Evolutionary conservation across 768 basidiomycete genomes (phyloP).

Genomic region (Kwoniella botswanensis): DNA sequence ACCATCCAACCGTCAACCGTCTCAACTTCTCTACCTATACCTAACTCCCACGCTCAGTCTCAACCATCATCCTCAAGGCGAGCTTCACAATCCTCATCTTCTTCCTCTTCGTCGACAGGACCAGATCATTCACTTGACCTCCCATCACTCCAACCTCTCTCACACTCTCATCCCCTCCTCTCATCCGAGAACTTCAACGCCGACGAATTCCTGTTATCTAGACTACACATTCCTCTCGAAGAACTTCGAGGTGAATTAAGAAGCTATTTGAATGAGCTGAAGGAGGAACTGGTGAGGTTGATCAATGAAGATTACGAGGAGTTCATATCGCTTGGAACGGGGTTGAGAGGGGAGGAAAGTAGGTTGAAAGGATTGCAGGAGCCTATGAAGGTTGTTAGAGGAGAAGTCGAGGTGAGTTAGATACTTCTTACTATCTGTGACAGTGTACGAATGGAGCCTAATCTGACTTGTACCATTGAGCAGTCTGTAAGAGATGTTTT

Average conservation of each 20-base stretch:
- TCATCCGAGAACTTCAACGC: conserved; percentile 74
- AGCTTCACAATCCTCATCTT: conserved; percentile 16
- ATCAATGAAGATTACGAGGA: conserved; percentile 99
- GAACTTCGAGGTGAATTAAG: conserved; percentile 87
- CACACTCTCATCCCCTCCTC: conserved; percentile 78
- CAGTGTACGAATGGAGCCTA: background rate
- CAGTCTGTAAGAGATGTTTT: conserved; percentile 34
- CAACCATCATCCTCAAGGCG: background rate
- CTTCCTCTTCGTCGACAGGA: conserved; percentile 14
- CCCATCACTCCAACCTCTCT: conserved; percentile 66
- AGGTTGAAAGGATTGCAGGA: conserved; percentile 70
- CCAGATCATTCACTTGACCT: conserved; percentile 47
- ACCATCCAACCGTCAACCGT: conserved; percentile 5
- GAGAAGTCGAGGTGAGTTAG: conserved; percentile 68
- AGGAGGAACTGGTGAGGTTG: conserved; percentile 90
- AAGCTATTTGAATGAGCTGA: conserved; percentile 78
- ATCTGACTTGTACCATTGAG: conserved; percentile 12
- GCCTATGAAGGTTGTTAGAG: conserved; percentile 70
- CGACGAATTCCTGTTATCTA: conserved; percentile 84
- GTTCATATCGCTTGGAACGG: conserved; percentile 93
- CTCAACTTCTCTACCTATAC: background rate
- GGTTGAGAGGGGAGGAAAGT: conserved; percentile 80
- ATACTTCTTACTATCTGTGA: conserved; percentile 47
- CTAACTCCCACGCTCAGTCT: background rate
- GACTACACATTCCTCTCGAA: conserved; percentile 80